Evolutionary conservation across 305 asterid species (phyloP), one percentile per base, ranked within the genome.

Genomic region (Fraxinus sp.): DNA sequence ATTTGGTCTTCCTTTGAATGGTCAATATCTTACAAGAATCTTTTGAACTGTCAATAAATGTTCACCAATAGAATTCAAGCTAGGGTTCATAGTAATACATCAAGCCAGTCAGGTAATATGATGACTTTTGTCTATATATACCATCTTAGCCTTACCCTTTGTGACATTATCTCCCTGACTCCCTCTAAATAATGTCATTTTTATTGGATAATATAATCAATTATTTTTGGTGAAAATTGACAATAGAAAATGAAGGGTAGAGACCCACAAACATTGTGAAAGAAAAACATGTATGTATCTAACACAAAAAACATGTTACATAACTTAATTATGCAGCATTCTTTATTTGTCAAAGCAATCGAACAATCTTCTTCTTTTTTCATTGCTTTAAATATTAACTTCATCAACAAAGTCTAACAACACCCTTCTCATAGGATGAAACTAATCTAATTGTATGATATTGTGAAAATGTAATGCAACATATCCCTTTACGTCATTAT

Each of bases 11-110:
- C 55, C 81, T 87, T 90, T 85, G 92, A 90, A 88, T 86, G 88
- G 92, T 88, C 92, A 85, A 86, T 85, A 83, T 90, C 90, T 88
- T 75, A 72, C 75, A 79, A 77, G 90, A 90, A 88, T 88, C 92
- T 90, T 90, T 86, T 78, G 79, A 64, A 24, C 89, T 84, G 83
- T 82, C 86, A 77, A 78, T 75, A 78, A 76, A 73, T 78, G 82
- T 77, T 78, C 78, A 84, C 87, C 89, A 79, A 81, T 86, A 78
- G 73, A 79, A 79, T 85, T 84, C 80, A 64, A 64, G 73, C 73
- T 79, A 59, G 83, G 79, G 85, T 86, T 85, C 81, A 85, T 85
- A 83, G 81, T 84, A 82, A 89, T 77, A 81, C 87, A 85, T 80
- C 86, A 79, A 81, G 77, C 82, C 77, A 79, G 88, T 80, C 82